Evolutionary conservation across 495 filamentous ascomycete species (phyloP), one percentile per base, ranked within the genome.

Genomic region (Penicillium paradoxum): DNA sequence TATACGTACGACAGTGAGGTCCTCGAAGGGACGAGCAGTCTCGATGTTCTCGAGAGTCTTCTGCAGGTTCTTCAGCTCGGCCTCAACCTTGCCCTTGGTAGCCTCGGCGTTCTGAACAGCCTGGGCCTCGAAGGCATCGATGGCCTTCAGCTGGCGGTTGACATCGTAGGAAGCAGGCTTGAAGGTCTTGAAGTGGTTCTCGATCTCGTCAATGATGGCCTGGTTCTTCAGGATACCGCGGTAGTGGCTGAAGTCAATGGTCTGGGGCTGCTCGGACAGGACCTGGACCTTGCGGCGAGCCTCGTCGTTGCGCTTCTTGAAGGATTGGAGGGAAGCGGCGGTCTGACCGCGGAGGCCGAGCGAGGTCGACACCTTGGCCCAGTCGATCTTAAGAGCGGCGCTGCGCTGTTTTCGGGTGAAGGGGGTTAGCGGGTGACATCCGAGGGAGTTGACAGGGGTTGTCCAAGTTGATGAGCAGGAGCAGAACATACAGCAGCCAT

Each of bases 271-370:
- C 66, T 93, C 87, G 42, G 80, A 81, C 37, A 97, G 88, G 38
- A 82, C 49, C 68, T 81, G 79, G 30, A 97, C 79, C 76, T 90
- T 91, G 76, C 95, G 91, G 76, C 93, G 92, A 68, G 89, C 91
- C 66, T 97, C 91, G 61, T 99, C 95, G 80, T 97, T 97, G 75
- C 95, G 93, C 84, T 95, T 92, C 81, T 99, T 99, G 86, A 99
- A 99, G 60, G 89, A 77, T 69, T 89, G 84, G 45, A 99, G 89
- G 48, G 91, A 86, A 58, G 86, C 73, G 53, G 86, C 90, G 58
- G 95, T 99, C 74, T 88, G 87, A 67, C 95, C 95, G 76, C 88
- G 89, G 72, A 99, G 89, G 65, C 93, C 92, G 65, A 99, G 90
- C 64, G 89, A 91, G 71, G 79, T 83, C 72, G 84, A 84, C 67